A percentile compares a stretch with the other conserved stretches of the same genome.
These are phyloP conservation scores for Hibiscus syriacus DNA, from an alignment of 345 rosid genomes.

Conservation along the genomic window DNA sequence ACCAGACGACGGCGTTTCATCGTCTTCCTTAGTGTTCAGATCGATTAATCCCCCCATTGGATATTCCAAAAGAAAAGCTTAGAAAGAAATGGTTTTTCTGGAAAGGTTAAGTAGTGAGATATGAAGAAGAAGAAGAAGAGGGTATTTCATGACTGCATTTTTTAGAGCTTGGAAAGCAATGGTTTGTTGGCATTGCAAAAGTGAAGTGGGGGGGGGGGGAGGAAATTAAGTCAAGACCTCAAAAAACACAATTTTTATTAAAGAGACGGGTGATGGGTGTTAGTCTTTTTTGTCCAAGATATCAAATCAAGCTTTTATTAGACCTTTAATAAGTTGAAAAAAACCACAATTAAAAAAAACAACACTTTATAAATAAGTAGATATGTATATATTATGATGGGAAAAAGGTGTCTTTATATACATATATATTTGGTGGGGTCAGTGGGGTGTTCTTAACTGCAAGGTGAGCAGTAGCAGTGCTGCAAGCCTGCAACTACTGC, in stretches of 20 bases:
- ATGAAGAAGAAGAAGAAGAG: conserved; percentile 12
- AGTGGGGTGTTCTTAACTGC: too few species aligned
- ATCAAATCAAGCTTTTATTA: conserved; percentile 38
- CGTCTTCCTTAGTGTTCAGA: conserved; percentile 88
- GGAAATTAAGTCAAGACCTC: conserved; percentile 14
- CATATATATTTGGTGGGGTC: too few species aligned
- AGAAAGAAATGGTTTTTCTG: neutral
- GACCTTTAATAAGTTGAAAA: conserved; percentile 7
- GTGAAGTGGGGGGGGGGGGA: conserved; percentile 3
- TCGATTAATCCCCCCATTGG: conserved; percentile 84
- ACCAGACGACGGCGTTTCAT: conserved; percentile 68
- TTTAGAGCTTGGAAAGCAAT: neutral
- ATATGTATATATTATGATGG: too few species aligned
- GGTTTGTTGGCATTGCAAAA: conserved; percentile 22
- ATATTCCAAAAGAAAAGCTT: neutral
- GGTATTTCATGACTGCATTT: conserved; percentile 33
- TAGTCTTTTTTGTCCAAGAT: neutral
- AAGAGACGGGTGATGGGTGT: too few species aligned
- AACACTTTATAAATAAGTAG: neutral
- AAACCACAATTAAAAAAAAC: neutral
- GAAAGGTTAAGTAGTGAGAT: neutral
- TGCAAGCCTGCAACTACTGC: too few species aligned
- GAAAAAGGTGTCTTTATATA: too few species aligned
- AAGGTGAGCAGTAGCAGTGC: conserved; percentile 7
- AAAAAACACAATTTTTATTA: neutral